Percentiles rank a stretch among this genome's conserved stretches.
phyloP scores from a whole-genome alignment of 2,329 filamentous ascomycete genomes.

The Sporothrix brasiliensis region DNA sequence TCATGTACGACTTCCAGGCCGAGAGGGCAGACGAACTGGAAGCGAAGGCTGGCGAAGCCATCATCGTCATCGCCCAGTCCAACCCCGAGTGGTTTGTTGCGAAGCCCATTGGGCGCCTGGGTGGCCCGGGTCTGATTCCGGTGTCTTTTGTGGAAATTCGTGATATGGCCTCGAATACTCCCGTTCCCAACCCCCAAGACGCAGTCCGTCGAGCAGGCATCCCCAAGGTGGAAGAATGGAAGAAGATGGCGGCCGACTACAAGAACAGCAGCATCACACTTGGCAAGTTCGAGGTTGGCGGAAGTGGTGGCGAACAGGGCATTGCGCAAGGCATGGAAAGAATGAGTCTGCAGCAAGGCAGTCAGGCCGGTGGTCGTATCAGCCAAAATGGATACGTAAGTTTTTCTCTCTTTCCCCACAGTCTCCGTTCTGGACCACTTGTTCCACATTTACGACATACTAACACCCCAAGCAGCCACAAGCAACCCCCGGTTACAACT shows the following conservation, averaged over 20 bases:
- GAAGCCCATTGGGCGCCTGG: constrained; percentile 96
- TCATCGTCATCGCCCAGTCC: constrained; percentile 97
- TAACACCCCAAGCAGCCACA: constrained; percentile 40
- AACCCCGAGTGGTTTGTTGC: constrained; percentile 99
- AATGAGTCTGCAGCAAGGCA: constrained; percentile 70
- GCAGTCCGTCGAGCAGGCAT: constrained; percentile 88
- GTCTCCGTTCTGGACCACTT: background rate
- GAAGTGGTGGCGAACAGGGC: constrained; percentile 48
- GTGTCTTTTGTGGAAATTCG: constrained; percentile 96
- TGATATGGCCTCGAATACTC: constrained; percentile 85
- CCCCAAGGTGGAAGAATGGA: constrained; percentile 97
- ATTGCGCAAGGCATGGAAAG: constrained; percentile 74
- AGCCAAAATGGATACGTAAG: constrained; percentile 58
- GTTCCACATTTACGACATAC: background rate
- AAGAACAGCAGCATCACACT: constrained; percentile 98
- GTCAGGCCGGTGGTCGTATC: constrained; percentile 46
- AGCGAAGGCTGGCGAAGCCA: constrained; percentile 91
- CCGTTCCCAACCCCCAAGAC: constrained; percentile 79
- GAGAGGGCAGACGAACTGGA: constrained; percentile 95
- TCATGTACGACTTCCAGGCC: constrained; percentile 95
- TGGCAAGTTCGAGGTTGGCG: constrained; percentile 77
- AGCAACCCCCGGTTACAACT: constrained; percentile 43
- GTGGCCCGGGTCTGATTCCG: constrained; percentile 91
- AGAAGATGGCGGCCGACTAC: constrained; percentile 98
- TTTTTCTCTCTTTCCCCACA: background rate